Percentiles rank a stretch among this genome's conserved stretches.
phyloP scores from a whole-genome alignment of 2,329 filamentous ascomycete species.

The Nannizziopsis arthrosporioides region DNA sequence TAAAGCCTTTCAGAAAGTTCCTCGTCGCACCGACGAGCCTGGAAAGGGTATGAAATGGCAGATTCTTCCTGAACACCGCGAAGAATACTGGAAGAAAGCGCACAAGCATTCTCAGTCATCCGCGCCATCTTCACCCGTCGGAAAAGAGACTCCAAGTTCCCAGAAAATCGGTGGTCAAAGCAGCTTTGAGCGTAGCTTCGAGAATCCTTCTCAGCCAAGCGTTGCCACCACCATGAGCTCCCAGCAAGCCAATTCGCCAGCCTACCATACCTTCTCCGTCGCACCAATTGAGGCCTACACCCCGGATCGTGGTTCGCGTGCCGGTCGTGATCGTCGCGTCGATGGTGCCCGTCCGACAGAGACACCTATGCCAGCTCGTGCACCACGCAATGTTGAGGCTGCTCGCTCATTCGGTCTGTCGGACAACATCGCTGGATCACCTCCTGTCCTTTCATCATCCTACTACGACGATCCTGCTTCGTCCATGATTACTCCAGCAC shows the following conservation, averaged over 20 bases:
- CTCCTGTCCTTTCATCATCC: slow-evolving; percentile 39
- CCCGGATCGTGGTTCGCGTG: slow-evolving; percentile 35
- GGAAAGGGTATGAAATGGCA: slow-evolving; percentile 99
- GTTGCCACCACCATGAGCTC: slow-evolving; percentile 26
- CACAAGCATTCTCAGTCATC: slow-evolving; percentile 36
- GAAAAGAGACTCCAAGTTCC: slow-evolving; percentile 31
- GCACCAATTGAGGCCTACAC: slow-evolving; percentile 37
- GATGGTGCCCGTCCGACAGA: slow-evolving; percentile 27
- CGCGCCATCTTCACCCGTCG: slow-evolving; percentile 36
- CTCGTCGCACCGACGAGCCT: slow-evolving; percentile 83
- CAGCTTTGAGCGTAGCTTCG: slow-evolving; percentile 16
- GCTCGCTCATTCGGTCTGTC: slow-evolving; percentile 31
- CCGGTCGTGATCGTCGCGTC: slow-evolving; percentile 19
- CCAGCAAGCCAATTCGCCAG: slow-evolving; percentile 28
- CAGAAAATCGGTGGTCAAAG: slow-evolving; percentile 26
- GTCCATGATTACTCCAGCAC: slow-evolving; percentile 40
- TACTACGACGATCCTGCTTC: slow-evolving; percentile 38
- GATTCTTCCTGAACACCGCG: slow-evolving; percentile 68
- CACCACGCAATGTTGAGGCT: slow-evolving; percentile 18
- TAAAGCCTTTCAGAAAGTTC: slow-evolving; percentile 87
- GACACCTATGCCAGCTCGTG: slow-evolving; percentile 19
- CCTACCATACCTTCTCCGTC: slow-evolving; percentile 33
- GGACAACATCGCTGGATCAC: slow-evolving; percentile 31
- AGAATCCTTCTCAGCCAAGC: slow-evolving; percentile 26
- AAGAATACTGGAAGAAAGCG: slow-evolving; percentile 71